Base-by-base conservation (phyloP, 176 grass and related monocot genomes). In the Olyra latifolia region DNA sequence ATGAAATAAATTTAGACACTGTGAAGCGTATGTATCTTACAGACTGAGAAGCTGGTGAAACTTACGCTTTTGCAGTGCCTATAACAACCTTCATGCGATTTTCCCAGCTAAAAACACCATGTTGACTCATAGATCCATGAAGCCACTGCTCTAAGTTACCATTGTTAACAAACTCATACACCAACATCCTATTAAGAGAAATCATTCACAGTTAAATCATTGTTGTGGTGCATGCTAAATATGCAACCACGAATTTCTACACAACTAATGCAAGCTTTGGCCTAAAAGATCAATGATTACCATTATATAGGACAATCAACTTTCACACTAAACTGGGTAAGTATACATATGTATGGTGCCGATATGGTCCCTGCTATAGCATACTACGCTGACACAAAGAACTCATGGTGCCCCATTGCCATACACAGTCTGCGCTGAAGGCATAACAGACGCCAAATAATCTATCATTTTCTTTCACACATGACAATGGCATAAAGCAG, bases 101-200 rank as follows among this genome's bases (percentile, higher is more conserved):
- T 80, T 95, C 96, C 96, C 96, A 99, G 82, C 62, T 87, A 55
- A 99, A 89, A 82, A 86, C 88, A 71, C 93, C 90, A 76, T 49
- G 83, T 68, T 95, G 88, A 57, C 72, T 78, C 92, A 99, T 91
- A 87, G 93, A 88, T 83, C 96, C 93, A 80, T 99, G 96, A 76
- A 99, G 86, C 96, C 92, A 99, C 87, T 99, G 96, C 67, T 99
- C 96, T 40, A 99, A 87, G 72, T 99, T 99, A 57, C 96, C 96
- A 66, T 99, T 95, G 76, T 95, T 99, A 46, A 99, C 96, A 72
- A 95, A 95, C 66, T 95, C 92, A 65, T 99, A 95, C 13, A 99
- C 96, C 41, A 99, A 81, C 75, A 99, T 93, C 90, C 96, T 95
- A 72, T 83, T 48, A 77, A 80, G 39, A 43, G 52, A 90, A 84